These are phyloP conservation scores for Vigna unguiculata DNA, from an alignment of 306 rosid genomes.

Conservation along the genomic window DNA sequence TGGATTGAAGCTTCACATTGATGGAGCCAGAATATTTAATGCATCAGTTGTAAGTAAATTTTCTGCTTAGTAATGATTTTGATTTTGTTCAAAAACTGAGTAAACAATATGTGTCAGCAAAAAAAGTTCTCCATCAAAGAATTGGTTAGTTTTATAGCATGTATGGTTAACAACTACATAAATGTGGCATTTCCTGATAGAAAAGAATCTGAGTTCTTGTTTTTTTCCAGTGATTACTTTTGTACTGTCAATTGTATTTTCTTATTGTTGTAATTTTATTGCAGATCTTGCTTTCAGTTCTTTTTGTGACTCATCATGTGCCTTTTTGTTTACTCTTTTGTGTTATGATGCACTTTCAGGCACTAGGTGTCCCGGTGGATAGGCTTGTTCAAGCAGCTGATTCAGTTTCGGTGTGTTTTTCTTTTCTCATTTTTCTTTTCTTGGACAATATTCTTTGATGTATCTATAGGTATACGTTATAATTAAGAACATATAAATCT, in stretches of 20 bases:
- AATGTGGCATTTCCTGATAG: too few species aligned
- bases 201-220: neutral
- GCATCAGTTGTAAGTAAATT: constrained; percentile 74
- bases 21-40: constrained; percentile 94
- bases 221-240: neutral
- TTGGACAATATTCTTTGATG: constrained; percentile 42
- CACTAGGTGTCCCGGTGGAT: constrained; percentile 84
- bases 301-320: constrained; percentile 10
- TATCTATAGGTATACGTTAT: neutral
- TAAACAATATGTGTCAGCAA: neutral
- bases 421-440: neutral
- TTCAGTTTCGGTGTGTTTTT: constrained; percentile 66
- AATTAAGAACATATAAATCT: neutral
- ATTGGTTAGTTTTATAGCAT: neutral
- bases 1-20: constrained; percentile 89
- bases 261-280: neutral
- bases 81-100: neutral
- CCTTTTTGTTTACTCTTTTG: neutral
- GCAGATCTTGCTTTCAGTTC: neutral
- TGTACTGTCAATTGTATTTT: neutral
- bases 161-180: neutral
- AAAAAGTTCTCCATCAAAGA: neutral
- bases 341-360: constrained; percentile 53
- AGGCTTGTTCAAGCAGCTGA: constrained; percentile 94
- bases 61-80: neutral